Conservation (phyloP, 192 early-diverging fungal species). For the Backusella mclennaniae region DNA sequence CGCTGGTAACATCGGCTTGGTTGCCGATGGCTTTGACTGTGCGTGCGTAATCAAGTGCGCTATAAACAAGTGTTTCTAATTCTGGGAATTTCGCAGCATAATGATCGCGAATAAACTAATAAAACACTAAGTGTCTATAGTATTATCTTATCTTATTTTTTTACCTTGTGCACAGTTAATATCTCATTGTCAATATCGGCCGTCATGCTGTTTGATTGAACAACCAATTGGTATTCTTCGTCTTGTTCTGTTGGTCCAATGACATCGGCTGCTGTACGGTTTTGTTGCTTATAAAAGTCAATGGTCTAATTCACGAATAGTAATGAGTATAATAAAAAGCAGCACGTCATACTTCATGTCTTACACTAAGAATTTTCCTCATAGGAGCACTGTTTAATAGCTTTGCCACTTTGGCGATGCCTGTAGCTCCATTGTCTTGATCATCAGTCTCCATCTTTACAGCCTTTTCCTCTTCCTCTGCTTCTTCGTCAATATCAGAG, state of each 20-base stretch:
- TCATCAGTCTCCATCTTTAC: constrained; percentile 44
- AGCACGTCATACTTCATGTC: not conserved
- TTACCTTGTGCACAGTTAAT: constrained; percentile 82
- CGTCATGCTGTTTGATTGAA: constrained; percentile 82
- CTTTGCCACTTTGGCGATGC: constrained; percentile 66
- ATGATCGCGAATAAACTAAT: constrained; percentile 84
- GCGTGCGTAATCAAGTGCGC: constrained; percentile 86
- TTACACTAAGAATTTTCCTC: constrained; percentile 59
- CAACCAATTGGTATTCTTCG: constrained; percentile 85
- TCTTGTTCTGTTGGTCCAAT: constrained; percentile 76
- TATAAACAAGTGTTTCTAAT: constrained; percentile 85
- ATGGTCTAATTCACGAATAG: constrained; percentile 16
- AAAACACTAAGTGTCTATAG: not conserved
- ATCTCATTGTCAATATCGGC: constrained; percentile 90
- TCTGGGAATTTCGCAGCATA: constrained; percentile 90
- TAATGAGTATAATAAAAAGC: not conserved
- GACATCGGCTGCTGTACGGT: constrained; percentile 46
- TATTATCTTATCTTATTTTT: not conserved
- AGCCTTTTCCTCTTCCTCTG: constrained; percentile 49
- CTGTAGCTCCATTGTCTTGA: constrained; percentile 37
- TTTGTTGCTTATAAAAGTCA: constrained; percentile 22
- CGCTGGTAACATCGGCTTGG: constrained; percentile 75
- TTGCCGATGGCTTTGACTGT: constrained; percentile 82
- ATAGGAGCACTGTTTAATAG: constrained; percentile 61
- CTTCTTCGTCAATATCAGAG: constrained; percentile 41